phyloP scores from a whole-genome alignment of 192 early-diverging fungal genomes.

The Coemansia sp. region DNA sequence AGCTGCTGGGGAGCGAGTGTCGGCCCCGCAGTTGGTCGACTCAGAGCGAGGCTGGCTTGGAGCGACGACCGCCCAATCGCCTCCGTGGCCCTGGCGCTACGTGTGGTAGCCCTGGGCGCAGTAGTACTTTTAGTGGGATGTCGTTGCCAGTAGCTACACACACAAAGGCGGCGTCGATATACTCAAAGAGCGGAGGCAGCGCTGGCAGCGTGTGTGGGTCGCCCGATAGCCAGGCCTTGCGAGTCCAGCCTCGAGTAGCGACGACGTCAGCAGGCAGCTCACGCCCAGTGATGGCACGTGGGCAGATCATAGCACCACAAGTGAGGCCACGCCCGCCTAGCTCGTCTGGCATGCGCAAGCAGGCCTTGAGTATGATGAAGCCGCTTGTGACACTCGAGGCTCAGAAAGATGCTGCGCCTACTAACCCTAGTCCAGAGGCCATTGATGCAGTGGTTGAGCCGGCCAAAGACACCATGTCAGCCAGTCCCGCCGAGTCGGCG shows the following conservation, averaged over 20 bases:
- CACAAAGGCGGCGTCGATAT: constrained; percentile 25
- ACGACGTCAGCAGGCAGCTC: constrained; percentile 23
- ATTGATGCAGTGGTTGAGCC: not conserved
- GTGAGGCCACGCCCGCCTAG: not conserved
- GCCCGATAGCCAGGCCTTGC: constrained; percentile 16
- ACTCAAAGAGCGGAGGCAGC: constrained; percentile 18
- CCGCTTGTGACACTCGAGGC: constrained; percentile 16
- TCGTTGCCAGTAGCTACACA: not conserved
- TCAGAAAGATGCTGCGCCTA: not conserved
- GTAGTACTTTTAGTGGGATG: constrained; percentile 1
- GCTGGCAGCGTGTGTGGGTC: not conserved
- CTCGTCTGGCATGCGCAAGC: constrained; percentile 12
- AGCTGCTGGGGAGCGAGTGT: constrained; percentile 33
- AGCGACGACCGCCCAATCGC: not conserved
- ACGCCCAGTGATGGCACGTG: constrained; percentile 39
- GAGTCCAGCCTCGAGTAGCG: constrained; percentile 30
- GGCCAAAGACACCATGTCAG: not conserved
- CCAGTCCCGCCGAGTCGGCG: not conserved
- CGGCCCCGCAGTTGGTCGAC: constrained; percentile 50
- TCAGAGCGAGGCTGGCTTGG: constrained; percentile 10
- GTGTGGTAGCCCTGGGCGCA: constrained; percentile 5
- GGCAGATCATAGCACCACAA: constrained; percentile 18
- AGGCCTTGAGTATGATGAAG: constrained; percentile 32
- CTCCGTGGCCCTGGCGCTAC: not conserved
- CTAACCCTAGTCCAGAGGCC: not conserved